Percentiles rank a stretch among this genome's conserved stretches.
Conservation (phyloP, 805 yeast genomes). For the Myxozyma udenii region DNA sequence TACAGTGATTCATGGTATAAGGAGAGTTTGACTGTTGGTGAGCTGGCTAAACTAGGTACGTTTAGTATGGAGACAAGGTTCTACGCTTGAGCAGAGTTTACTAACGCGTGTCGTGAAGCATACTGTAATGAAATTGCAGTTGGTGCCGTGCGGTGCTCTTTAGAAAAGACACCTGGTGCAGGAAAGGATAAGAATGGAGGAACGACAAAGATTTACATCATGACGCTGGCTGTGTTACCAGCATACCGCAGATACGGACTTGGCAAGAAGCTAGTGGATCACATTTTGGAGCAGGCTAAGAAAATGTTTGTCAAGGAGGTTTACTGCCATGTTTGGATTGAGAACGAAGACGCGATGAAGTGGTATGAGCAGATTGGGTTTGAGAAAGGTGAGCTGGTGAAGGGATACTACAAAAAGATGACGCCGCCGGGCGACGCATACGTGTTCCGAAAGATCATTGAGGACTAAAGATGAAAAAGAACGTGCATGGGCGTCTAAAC, state of each 20-base stretch:
- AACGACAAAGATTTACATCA: constrained; percentile 52
- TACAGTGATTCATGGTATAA: constrained; percentile 55
- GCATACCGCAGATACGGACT: constrained; percentile 62
- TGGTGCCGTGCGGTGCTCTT: constrained; percentile 63
- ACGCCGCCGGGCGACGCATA: constrained; percentile 49
- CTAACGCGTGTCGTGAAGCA: constrained; percentile 38
- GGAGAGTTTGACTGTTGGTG: constrained; percentile 47
- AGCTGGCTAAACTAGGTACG: constrained; percentile 50
- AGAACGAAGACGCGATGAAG: constrained; percentile 43
- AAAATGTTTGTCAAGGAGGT: constrained; percentile 53
- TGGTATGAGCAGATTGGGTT: constrained; percentile 58
- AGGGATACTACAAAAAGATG: constrained; percentile 49
- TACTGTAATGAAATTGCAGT: constrained; percentile 76
- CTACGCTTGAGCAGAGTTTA: no score
- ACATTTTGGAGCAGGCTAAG: constrained; percentile 56
- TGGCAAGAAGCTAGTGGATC: constrained; percentile 57
- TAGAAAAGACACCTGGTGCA: constrained; percentile 33
- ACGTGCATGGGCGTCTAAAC: neutral
- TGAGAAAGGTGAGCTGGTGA: constrained; percentile 38
- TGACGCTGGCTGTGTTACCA: constrained; percentile 63
- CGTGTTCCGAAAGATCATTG: constrained; percentile 27
- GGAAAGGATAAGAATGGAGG: constrained; percentile 4
- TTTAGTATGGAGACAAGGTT: no score
- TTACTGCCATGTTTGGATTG: constrained; percentile 52
- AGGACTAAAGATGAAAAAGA: neutral